Base-by-base conservation (phyloP, 139 green algal species). In the Prasinococcaceae sp. region DNA sequence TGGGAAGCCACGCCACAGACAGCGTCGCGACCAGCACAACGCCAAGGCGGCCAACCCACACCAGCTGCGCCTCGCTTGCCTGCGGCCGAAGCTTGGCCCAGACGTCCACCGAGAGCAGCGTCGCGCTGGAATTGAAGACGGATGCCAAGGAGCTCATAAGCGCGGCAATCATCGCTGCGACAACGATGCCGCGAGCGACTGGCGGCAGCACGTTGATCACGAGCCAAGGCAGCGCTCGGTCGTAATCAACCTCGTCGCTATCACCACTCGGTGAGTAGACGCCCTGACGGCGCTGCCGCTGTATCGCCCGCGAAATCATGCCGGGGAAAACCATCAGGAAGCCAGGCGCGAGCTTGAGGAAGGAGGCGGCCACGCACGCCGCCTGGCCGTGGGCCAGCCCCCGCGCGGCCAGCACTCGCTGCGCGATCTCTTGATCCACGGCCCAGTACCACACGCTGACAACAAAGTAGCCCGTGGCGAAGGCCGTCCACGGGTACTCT, bases 251-350 rank as follows among this genome's bases (percentile, higher is more conserved):
- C 16, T 20, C 6, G 22, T 65, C 56, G 29, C 39, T 68, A 6
- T 56, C 32, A n/a, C n/a, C n/a, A n/a, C n/a, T n/a, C 12, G n/a
- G 6, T 8, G 30, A 9, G 16, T 73, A 10, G 6, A 66, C 40
- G 19, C 58, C 58, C n/a, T n/a, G n/a, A n/a, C n/a, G n/a, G 16
- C 32, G 30, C 24, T 68, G 9, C 42, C 6, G 6, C 56, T 66
- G 67, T 16, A 74, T 56, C 2, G 25, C 32, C n/a, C 63, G 47
- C 22, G 64, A 66, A 5, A 68, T 41, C 47, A 76, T 74, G 22
- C 66, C 66, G 4, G 66, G 66, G 3, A 74, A 10, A 8, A 76
- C 66, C 20, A 63, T 76, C 39, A 74, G 76, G 47, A 74, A 73
- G 24, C 51, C 55, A 3, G 66, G 66, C 6, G 76, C 45, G 17